Evolutionary conservation across 2,329 filamentous ascomycete species (phyloP), one percentile per base, ranked within the genome.

Genomic region (Dendrostoma leiphaemia): DNA sequence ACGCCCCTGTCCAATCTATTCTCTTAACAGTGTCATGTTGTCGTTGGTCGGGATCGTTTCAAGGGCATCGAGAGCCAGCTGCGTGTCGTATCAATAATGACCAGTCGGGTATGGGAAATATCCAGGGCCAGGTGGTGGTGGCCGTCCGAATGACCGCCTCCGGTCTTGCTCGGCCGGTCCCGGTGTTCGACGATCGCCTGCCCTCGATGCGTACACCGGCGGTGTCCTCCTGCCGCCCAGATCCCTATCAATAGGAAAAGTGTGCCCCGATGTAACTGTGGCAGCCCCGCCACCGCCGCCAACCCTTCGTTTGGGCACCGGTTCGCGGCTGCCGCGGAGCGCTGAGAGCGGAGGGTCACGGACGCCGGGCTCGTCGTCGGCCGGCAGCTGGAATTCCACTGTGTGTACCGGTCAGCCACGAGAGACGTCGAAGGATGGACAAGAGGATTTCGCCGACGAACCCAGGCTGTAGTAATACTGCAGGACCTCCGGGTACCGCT

Each of bases 401-500:
- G 31, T 23, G 26, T 10, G 23, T 6, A 4, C 32, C 13, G 9
- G 28, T 43, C 17, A 50, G 38, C 12, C 19, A 37, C 28, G 29
- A 32, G 12, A 12, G 10, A 13, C 9, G 24, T n/a, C 10, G 21
- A 24, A 13, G 8, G 15, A 37, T 26, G 13, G 15, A n/a, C 10
- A n/a, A 26, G 24, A 19, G 17, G n/a, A n/a, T n/a, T n/a, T 4
- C 12, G 21, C n/a, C 4, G 15, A 47, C 52, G 15, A 29, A 58
- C 56, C 52, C 34, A 91, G 74, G 56, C 82, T 78, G 70, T 87
- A 92, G 66, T 88, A 92, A 70, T 92, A 91, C 69, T 91, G 86
- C 51, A 93, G 75, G n/a, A 92, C 85, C 66, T 91, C 87, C 4
- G 89, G 89, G 63, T 92, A 93, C 51, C 85, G 80, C 63, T 90